Evolutionary conservation across 257 asterid genomes (phyloP), one percentile per base, ranked within the genome.

Genomic region (Craterostigma plantagineum): DNA sequence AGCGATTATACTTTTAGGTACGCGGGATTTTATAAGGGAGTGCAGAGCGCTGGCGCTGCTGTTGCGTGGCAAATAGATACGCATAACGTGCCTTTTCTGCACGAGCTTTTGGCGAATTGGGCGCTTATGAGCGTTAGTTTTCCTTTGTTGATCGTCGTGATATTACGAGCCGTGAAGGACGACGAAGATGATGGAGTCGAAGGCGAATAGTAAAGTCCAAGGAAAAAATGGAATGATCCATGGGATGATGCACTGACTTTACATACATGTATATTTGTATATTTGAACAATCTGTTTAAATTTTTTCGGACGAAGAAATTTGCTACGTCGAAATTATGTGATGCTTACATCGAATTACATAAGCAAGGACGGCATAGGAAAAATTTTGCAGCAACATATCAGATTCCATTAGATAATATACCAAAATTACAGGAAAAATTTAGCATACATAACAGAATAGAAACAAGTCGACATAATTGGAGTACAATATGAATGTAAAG

Each of bases 11-110:
- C n/a, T 45, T 50, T 45, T 9, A 75, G 85, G 67, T 76, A 58
- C 34, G 8, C 50, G 7, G 87, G 81, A 34, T 72, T 76, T 63
- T 76, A 76, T 55, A 76, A 72, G 61, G 81, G 87, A 8, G 72
- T 76, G 59, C 81, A 76, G 66, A 76, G 87, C 45, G 87, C 87
- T 14, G 87, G 87, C 18, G 87, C 67, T 0, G 81, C 87, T 0
- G 70, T 75, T 0, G 81, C 86, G 3, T 75, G 86, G 86, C 81
- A 71, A 57, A 59, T 76, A 7, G 87, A 76, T 59, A 46, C 78
- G 7, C 75, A 63, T 10, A 51, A 66, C 0, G 77, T 72, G 48
- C 51, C 76, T 0, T 56, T 68, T 44, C 11, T 68, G 48, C 54
- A 57, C 30, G 73, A 76, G 54, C 59, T 76, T 44, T 60, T 67